These are phyloP conservation scores for Phytophthora pisi DNA, from an alignment of 352 stramenopile genomes.

Conservation along the genomic window DNA sequence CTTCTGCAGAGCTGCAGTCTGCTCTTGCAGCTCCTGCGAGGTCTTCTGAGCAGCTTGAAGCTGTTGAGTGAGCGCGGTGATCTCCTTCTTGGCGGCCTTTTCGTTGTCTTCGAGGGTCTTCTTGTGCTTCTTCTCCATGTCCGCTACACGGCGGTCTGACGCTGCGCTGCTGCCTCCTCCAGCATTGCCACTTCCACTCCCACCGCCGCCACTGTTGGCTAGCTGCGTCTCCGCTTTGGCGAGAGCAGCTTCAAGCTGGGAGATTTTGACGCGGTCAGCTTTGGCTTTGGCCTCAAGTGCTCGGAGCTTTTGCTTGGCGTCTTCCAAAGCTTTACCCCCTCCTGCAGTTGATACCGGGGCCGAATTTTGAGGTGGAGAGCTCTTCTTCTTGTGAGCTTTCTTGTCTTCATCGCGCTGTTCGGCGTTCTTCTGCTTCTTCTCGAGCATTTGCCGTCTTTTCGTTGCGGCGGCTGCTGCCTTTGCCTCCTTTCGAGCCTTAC, in stretches of 20 bases:
- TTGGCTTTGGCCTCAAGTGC: conserved; percentile 68
- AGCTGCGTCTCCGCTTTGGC: conserved; percentile 56
- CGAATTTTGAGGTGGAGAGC: conserved; percentile 14
- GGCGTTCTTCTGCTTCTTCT: conserved; percentile 25
- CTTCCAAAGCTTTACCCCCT: conserved; percentile 49
- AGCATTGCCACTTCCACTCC: conserved; percentile 21
- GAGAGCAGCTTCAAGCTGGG: conserved; percentile 71
- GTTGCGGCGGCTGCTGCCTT: conserved; percentile 18
- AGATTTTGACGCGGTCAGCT: conserved; percentile 74
- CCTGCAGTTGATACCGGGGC: background rate
- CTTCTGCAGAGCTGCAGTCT: conserved; percentile 51
- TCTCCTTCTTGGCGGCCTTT: conserved; percentile 54
- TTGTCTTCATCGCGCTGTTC: conserved; percentile 23
- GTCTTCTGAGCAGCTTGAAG: conserved; percentile 53
- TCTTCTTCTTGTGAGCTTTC: conserved; percentile 25
- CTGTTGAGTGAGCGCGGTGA: conserved; percentile 52
- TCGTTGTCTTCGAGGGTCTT: conserved; percentile 72
- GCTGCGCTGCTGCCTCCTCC: conserved; percentile 19
- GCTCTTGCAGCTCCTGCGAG: conserved; percentile 51
- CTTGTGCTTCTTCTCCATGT: conserved; percentile 85
- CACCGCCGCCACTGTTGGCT: conserved; percentile 15
- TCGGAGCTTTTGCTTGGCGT: conserved; percentile 81
- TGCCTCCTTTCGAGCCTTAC: conserved; percentile 23
- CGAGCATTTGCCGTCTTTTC: conserved; percentile 18
- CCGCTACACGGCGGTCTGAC: conserved; percentile 64